Percentiles rank a stretch among this genome's conserved stretches.
Conservation (phyloP, 495 filamentous ascomycete genomes). For the Penicillium egyptiacum region DNA sequence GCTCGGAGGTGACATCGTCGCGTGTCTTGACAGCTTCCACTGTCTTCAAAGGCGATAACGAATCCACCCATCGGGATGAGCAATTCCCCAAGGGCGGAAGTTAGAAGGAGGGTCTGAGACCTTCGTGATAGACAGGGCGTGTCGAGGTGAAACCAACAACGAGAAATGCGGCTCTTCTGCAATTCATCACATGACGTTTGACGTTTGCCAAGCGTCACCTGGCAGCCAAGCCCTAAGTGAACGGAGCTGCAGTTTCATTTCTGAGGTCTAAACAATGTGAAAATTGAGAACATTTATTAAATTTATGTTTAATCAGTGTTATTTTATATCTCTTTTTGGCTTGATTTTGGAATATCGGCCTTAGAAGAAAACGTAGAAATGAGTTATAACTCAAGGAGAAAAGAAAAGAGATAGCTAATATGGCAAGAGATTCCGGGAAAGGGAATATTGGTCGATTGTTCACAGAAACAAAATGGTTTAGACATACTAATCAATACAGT, state of each 20-base stretch:
- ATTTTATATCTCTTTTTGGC: neutral
- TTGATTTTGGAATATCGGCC: too few relatives aligned
- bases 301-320: neutral
- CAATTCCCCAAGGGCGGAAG: constrained; percentile 26
- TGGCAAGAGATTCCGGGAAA: neutral
- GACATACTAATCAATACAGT: neutral
- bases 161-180: constrained; percentile 23
- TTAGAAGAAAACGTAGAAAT: too few relatives aligned
- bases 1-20: constrained; percentile 58
- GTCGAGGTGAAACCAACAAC: constrained; percentile 15
- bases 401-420: neutral
- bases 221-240: constrained; percentile 7
- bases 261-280: neutral
- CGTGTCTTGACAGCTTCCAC: constrained; percentile 46
- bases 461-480: neutral
- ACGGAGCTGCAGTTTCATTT: neutral
- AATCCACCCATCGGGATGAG: constrained; percentile 48
- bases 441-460: too few relatives aligned
- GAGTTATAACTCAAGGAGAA: neutral
- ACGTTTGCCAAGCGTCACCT: constrained; percentile 10
- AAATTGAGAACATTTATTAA: neutral
- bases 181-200: constrained; percentile 20
- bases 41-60: constrained; percentile 39
- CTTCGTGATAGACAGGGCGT: constrained; percentile 23
- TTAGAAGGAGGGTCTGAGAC: constrained; percentile 26